These are phyloP conservation scores for Cupressus sempervirens DNA, from an alignment of 75 land plant species.

Conservation along the genomic window DNA sequence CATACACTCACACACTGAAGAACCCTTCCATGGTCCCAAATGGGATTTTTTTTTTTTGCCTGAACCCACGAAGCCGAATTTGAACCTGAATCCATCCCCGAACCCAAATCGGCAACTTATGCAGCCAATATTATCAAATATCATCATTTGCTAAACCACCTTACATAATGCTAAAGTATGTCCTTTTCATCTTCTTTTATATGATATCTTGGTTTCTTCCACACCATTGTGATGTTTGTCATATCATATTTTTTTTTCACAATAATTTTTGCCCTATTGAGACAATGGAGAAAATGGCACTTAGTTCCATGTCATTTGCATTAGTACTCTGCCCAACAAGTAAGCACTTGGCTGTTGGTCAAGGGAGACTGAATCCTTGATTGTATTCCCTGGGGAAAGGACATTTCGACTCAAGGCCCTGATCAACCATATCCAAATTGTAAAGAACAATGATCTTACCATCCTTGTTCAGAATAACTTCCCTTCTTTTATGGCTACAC, in stretches of 20 bases:
- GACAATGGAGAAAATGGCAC: background rate
- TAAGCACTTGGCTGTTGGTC: background rate
- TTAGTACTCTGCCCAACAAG: background rate
- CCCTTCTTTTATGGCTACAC: no score
- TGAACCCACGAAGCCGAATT: no score
- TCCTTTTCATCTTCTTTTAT: background rate
- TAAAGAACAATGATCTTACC: background rate
- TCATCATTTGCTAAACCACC: background rate
- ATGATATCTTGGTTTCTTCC: background rate
- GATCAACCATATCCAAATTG: background rate
- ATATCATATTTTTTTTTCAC: background rate
- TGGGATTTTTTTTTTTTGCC: no score
- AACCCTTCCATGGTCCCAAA: no score
- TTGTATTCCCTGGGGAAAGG: background rate
- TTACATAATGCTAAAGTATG: background rate
- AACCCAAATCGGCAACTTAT: no score
- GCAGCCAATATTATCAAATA: no score
- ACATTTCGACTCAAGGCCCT: background rate
- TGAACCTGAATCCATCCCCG: no score
- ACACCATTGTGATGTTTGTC: no score
- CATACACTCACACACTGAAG: no score
- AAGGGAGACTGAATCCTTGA: background rate
- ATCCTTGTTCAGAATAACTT: no score
- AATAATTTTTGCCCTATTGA: background rate
- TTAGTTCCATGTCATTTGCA: background rate